These are phyloP conservation scores for Aspergillus sclerotiicarbonarius DNA, from an alignment of 495 filamentous ascomycete genomes.

Conservation along the genomic window DNA sequence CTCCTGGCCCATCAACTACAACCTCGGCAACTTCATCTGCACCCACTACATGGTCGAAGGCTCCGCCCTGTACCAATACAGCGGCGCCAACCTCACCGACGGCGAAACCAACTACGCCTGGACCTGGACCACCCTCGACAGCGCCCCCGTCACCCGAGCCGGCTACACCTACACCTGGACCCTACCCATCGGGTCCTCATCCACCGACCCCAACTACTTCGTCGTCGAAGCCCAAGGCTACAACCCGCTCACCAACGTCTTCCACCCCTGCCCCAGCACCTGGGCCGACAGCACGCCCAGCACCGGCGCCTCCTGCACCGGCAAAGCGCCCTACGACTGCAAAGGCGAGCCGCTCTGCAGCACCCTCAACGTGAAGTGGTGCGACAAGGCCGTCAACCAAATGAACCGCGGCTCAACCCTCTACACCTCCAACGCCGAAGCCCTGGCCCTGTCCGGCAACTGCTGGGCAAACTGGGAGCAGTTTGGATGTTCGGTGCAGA, in stretches of 20 bases:
- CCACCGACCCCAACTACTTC: slow-evolving; percentile 13
- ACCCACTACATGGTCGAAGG: slow-evolving; percentile 20
- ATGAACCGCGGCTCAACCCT: slow-evolving; percentile 11
- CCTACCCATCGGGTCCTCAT: slow-evolving; percentile 14
- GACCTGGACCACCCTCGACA: slow-evolving; percentile 6
- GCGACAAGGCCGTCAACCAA: slow-evolving; percentile 17
- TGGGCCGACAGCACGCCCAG: no score
- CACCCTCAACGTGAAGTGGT: slow-evolving; percentile 14
- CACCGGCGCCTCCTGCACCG: no score
- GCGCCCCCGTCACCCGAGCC: slow-evolving; percentile 5
- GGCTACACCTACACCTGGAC: slow-evolving; percentile 17
- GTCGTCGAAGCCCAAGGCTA: slow-evolving; percentile 17
- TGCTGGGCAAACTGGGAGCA: no score
- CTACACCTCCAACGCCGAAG: slow-evolving; percentile 10
- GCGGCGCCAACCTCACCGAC: slow-evolving; percentile 10
- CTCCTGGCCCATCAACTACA: slow-evolving; percentile 17
- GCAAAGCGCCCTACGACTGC: slow-evolving; percentile 13
- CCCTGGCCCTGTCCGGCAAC: no score
- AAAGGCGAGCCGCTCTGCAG: slow-evolving; percentile 14
- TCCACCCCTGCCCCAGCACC: slow-evolving; percentile 8
- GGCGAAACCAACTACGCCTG: slow-evolving; percentile 10
- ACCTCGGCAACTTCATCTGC: slow-evolving; percentile 13
- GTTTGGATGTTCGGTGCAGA: no score
- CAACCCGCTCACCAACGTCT: slow-evolving; percentile 16
- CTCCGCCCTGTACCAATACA: slow-evolving; percentile 13